Evolutionary conservation across 2,329 filamentous ascomycete genomes (phyloP), one percentile per base, ranked within the genome.

Genomic region (Nannizziopsis arthrosporioides): DNA sequence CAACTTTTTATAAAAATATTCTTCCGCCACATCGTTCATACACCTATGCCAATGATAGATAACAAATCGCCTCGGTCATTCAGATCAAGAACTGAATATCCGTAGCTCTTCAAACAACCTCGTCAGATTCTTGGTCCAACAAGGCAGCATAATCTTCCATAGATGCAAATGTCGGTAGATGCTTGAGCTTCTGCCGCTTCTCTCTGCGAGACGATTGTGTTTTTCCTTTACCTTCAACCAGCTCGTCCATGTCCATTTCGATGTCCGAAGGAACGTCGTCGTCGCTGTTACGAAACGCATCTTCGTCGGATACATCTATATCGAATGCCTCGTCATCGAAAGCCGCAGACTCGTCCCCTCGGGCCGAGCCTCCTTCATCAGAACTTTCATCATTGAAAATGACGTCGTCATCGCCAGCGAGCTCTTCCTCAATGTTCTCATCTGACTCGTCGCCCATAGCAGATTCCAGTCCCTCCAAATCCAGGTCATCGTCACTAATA

Each of bases 111-210:
- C 42, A 44, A 44, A 44, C 38, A 41, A 19, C 37, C 22, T 49
- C 53, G 10, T 51, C 46, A 37, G 40, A 30, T 44, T 92, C 85
- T 54, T 79, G 76, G 3, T 74, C 85, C 63, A 94, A 68, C 69
- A 94, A 75, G 58, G 84, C 84, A 12, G 88, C 90, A 66, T 96
- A 98, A 63, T 96, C 92, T 47, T 96, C 92, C 30, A 77, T 84
- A 30, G 86, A 93, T 15, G 93, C 92, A 71, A 98, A 98, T 32
- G 81, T 93, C 5, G 92, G 92, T 57, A 98, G 72, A 54, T 80
- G 80, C 76, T 88, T 94, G 65, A 96, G 73, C 71, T 86, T 86
- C 75, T 82, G 87, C 70, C 77, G 82, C 70, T 84, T 85, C 63
- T 78, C 75, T 56, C 66, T 64, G 12, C 63, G 64, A 17, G 70